Evolutionary conservation across 2,329 filamentous ascomycete genomes (phyloP).

Genomic region (Didymella sp.): DNA sequence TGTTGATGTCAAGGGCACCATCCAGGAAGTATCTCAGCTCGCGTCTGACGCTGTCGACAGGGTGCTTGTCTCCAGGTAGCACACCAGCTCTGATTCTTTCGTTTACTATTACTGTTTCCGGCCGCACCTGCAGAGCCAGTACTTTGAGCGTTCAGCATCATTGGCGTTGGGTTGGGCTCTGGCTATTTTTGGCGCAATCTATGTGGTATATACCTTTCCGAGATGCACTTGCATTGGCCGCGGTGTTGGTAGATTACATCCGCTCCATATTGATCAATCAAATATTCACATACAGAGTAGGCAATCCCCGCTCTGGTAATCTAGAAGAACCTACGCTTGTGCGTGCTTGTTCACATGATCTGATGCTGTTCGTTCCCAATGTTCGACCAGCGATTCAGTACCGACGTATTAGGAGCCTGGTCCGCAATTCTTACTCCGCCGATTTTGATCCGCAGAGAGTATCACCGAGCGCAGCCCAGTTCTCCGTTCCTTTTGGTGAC

Average conservation of each 20-base stretch:
- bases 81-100: neutral
- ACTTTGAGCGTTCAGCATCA: constrained; percentile 20
- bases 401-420: neutral
- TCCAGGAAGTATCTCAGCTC: constrained; percentile 51
- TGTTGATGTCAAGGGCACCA: constrained; percentile 55
- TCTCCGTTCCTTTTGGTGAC: neutral
- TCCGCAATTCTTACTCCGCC: neutral
- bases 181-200: constrained; percentile 21
- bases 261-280: constrained; percentile 4
- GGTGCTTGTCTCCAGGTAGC: constrained; percentile 27
- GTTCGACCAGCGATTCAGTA: neutral
- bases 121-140: constrained; percentile 1
- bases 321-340: neutral
- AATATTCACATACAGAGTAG: neutral
- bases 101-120: constrained; percentile 1
- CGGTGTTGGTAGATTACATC: neutral
- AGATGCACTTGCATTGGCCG: constrained; percentile 14
- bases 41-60: constrained; percentile 50
- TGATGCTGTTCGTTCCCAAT: too few species aligned
- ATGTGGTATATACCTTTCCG: constrained; percentile 13
- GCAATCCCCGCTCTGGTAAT: neutral
- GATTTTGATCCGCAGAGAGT: constrained; percentile 3
- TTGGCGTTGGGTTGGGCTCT: constrained; percentile 16
- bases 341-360: too few species aligned
- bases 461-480: neutral